Conservation (phyloP, 2,329 filamentous ascomycete genomes). For the Fusarium sambucinum region DNA sequence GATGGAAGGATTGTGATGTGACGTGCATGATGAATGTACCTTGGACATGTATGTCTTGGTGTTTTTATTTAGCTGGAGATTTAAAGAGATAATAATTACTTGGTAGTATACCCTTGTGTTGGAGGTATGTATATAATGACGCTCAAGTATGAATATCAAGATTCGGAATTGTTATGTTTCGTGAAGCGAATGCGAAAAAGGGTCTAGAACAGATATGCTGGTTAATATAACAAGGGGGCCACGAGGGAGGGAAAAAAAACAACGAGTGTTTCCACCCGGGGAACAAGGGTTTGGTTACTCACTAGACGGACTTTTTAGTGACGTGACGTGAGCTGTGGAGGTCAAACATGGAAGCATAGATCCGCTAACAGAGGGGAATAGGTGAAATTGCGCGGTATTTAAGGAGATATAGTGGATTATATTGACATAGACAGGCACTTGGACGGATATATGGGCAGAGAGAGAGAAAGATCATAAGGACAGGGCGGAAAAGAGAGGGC, state of each 20-base stretch:
- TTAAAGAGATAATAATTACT: not conserved
- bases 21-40: conserved; percentile 1
- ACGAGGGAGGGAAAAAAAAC: conserved; percentile 22
- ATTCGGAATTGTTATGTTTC: conserved; percentile 10
- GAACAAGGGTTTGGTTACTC: conserved; percentile 6
- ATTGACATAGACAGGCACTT: too few species aligned
- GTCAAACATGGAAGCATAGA: not conserved
- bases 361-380: not conserved
- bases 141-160: too few species aligned
- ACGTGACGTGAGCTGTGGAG: conserved; percentile 3
- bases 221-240: conserved; percentile 27
- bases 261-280: conserved; percentile 25
- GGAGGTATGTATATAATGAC: too few species aligned
- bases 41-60: not conserved
- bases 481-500: conserved; percentile 30
- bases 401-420: too few species aligned
- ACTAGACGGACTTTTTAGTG: not conserved
- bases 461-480: not conserved
- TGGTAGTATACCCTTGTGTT: too few species aligned
- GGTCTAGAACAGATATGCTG: conserved; percentile 25
- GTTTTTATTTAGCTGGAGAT: rapidly evolving
- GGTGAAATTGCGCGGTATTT: not conserved
- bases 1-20: not conserved
- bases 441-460: too few species aligned
- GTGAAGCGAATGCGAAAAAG: not conserved